These are phyloP conservation scores for Zygotorulaspora sp. DNA, from an alignment of 805 yeast genomes.

Conservation along the genomic window DNA sequence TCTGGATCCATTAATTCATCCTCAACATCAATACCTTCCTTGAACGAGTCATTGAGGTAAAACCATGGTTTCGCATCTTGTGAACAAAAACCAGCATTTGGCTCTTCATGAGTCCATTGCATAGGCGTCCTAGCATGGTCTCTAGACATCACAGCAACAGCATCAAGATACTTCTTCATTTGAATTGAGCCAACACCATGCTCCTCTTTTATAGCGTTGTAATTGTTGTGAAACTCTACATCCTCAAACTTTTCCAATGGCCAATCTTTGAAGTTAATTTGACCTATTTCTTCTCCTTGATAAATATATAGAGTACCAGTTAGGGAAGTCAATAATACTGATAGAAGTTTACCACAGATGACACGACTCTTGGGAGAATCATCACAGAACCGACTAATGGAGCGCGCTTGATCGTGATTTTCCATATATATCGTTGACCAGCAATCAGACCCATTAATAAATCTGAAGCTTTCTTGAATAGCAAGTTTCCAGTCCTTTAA, in stretches of 20 bases:
- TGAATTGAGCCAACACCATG: conserved; percentile 28
- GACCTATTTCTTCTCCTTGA: conserved; percentile 61
- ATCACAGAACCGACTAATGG: conserved; percentile 49
- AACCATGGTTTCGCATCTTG: conserved; percentile 48
- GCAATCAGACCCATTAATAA: conserved; percentile 48
- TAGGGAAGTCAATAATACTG: conserved; percentile 43
- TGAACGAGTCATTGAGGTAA: conserved; percentile 46
- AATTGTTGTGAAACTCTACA: conserved; percentile 44
- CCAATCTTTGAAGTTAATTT: conserved; percentile 47
- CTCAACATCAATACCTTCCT: conserved; percentile 44
- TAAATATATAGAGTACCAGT: conserved; percentile 54
- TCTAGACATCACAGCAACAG: conserved; percentile 41
- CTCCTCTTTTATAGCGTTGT: conserved; percentile 32
- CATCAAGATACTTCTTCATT: conserved; percentile 33
- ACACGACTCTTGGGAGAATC: conserved; percentile 36
- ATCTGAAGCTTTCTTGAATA: conserved; percentile 34
- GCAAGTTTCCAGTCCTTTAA: conserved; percentile 40
- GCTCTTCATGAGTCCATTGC: conserved; percentile 44
- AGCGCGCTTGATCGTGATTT: conserved; percentile 57
- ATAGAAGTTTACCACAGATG: conserved; percentile 46
- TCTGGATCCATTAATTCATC: conserved; percentile 43
- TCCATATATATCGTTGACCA: conserved; percentile 55
- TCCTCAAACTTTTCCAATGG: conserved; percentile 48
- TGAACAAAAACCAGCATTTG: conserved; percentile 45
- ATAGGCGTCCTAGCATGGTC: conserved; percentile 55